These are phyloP conservation scores for Triadica sebifera DNA, from an alignment of 345 rosid genomes.

Conservation along the genomic window DNA sequence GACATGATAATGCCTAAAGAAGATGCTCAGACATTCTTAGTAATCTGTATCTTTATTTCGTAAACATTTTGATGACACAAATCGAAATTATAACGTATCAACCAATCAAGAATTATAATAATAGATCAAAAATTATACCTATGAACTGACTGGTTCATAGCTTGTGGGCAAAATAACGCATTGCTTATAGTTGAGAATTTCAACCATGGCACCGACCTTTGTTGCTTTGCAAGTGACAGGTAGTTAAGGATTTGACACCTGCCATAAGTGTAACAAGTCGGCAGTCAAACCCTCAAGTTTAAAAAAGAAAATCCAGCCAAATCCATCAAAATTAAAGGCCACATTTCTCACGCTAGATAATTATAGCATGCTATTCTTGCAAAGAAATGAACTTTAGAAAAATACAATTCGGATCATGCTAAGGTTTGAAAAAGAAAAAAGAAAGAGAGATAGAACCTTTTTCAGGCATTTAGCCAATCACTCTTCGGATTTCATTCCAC, in stretches of 20 bases:
- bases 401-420: background rate
- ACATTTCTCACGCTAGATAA: background rate
- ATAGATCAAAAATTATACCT: too few relatives aligned
- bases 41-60: too few relatives aligned
- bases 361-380: background rate
- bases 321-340: background rate
- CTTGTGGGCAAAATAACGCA: background rate
- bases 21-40: too few relatives aligned
- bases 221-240: background rate
- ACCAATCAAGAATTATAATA: too few relatives aligned
- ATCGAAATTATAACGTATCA: too few relatives aligned
- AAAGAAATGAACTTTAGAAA: background rate
- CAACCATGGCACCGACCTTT: constrained; percentile 11
- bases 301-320: background rate
- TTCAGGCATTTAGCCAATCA: too few relatives aligned
- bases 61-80: too few relatives aligned
- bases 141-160: background rate
- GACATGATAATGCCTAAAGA: too few relatives aligned
- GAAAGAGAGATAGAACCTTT: too few relatives aligned
- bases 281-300: constrained; percentile 11
- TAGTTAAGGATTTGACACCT: background rate
- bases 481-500: too few relatives aligned
- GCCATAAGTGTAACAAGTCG: constrained; percentile 6
- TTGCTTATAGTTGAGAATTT: background rate
- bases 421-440: background rate